phyloP scores from a whole-genome alignment of 1,284 basidiomycete species.

The Trametes hirsuta region DNA sequence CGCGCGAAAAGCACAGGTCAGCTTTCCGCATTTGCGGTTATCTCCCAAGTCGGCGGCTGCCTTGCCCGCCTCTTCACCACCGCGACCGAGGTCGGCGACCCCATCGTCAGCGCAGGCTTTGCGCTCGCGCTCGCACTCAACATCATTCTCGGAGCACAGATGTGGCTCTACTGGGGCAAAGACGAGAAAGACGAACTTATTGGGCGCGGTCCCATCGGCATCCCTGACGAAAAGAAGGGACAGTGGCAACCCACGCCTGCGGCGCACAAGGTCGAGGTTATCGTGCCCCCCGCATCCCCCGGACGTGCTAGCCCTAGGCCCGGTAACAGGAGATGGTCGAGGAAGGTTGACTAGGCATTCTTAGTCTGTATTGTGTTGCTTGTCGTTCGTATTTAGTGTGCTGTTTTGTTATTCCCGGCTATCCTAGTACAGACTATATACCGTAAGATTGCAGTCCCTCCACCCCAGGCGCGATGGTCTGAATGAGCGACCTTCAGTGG shows the following conservation, averaged over 20 bases:
- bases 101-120: slow-evolving; percentile 80
- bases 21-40: slow-evolving; percentile 86
- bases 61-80: slow-evolving; percentile 91
- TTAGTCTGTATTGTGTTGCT: background rate
- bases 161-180: slow-evolving; percentile 82
- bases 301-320: slow-evolving; percentile 43
- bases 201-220: slow-evolving; percentile 22
- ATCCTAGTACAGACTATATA: slow-evolving; percentile 5
- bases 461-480: slow-evolving; percentile 55
- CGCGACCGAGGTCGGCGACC: slow-evolving; percentile 82
- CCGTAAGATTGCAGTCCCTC: slow-evolving; percentile 33
- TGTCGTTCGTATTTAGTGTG: slow-evolving; percentile 7
- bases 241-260: slow-evolving; percentile 27
- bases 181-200: slow-evolving; percentile 43
- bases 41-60: slow-evolving; percentile 83
- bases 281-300: slow-evolving; percentile 38
- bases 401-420: background rate
- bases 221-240: slow-evolving; percentile 32
- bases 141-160: slow-evolving; percentile 75
- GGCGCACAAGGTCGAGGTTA: slow-evolving; percentile 44
- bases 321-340: slow-evolving; percentile 66
- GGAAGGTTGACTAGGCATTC: slow-evolving; percentile 57
- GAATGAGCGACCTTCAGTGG: slow-evolving; percentile 58
- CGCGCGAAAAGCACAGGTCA: slow-evolving; percentile 82
- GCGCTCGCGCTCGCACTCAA: slow-evolving; percentile 81